A percentile compares a stretch with the other conserved stretches of the same genome.
phyloP scores from a whole-genome alignment of 2,329 filamentous ascomycete species.

The Trichoderma breve region DNA sequence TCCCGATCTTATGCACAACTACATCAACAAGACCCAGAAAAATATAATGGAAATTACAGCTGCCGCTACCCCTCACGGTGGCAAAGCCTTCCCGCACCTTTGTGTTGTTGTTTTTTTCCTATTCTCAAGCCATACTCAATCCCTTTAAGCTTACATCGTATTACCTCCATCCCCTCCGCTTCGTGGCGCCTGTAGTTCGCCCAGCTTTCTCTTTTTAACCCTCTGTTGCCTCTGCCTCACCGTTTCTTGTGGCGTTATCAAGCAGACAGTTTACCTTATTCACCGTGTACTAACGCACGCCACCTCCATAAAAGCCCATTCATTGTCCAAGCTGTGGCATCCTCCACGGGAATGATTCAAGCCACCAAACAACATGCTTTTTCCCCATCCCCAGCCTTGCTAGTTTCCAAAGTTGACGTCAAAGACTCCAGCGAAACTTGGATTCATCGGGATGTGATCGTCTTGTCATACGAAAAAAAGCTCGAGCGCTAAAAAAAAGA shows the following conservation, averaged over 20 bases:
- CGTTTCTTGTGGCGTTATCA: neutral
- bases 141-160: constrained; percentile 18
- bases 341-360: neutral
- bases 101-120: neutral
- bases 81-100: neutral
- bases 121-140: neutral
- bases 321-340: neutral
- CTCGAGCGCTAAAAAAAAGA: neutral
- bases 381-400: neutral
- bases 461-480: neutral
- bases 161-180: constrained; percentile 11
- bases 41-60: neutral
- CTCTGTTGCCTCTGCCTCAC: neutral
- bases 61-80: neutral
- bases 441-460: neutral
- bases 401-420: neutral
- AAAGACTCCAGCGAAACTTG: neutral
- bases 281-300: neutral
- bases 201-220: neutral
- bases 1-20: neutral
- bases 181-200: neutral
- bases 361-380: neutral
- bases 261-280: neutral
- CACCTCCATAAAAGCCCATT: neutral
- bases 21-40: neutral